Evolutionary conservation across 2,329 filamentous ascomycete genomes (phyloP).

Genomic region (Microcyclospora tardicrescens): DNA sequence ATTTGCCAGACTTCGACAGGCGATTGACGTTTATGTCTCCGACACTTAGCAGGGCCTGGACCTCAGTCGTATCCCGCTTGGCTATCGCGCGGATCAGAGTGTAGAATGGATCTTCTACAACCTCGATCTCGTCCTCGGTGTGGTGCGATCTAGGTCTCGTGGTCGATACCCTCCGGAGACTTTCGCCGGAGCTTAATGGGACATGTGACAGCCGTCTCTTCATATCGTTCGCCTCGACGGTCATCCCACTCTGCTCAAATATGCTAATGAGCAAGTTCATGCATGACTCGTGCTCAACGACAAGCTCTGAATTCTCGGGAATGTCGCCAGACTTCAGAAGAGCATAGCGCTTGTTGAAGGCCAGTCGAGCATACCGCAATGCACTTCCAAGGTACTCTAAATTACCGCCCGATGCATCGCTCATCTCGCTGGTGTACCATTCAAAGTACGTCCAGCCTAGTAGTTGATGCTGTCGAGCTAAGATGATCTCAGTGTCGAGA

Average conservation of each 20-base stretch:
- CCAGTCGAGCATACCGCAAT: slow-evolving; percentile 8
- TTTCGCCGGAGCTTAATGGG: slow-evolving; percentile 5
- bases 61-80: slow-evolving; percentile 7
- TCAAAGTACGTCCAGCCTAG: slow-evolving; percentile 12
- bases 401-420: slow-evolving; percentile 1
- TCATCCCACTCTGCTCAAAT: slow-evolving; percentile 9
- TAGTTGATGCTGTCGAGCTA: slow-evolving; percentile 11
- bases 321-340: slow-evolving; percentile 1
- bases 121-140: slow-evolving; percentile 2
- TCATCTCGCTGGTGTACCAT: slow-evolving; percentile 2
- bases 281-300: slow-evolving; percentile 5
- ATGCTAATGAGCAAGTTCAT: slow-evolving; percentile 9
- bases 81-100: slow-evolving; percentile 8
- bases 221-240: slow-evolving; percentile 9
- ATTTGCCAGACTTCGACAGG: slow-evolving; percentile 7
- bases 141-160: neutral
- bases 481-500: neutral
- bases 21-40: slow-evolving; percentile 8
- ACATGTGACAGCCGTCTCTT: slow-evolving; percentile 4
- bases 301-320: slow-evolving; percentile 1
- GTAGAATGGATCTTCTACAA: slow-evolving; percentile 8
- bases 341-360: slow-evolving; percentile 7
- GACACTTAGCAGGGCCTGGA: slow-evolving; percentile 4
- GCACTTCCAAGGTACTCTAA: slow-evolving; percentile 11
- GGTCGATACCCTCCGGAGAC: slow-evolving; percentile 6